Conservation (phyloP, 192 early-diverging fungal genomes). For the Obelidium mucronatum region DNA sequence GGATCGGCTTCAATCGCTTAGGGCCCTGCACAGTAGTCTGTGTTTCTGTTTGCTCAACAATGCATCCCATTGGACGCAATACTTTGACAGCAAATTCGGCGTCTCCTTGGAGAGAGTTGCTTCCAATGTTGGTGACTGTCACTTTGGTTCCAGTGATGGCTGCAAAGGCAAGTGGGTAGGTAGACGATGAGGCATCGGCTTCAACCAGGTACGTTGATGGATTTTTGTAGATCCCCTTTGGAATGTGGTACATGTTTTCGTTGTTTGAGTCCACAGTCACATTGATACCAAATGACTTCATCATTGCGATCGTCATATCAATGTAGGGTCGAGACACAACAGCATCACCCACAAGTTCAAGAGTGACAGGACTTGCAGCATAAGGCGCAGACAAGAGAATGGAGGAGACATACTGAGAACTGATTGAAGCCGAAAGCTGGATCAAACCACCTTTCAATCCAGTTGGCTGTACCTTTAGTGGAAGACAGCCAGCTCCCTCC, state of each 20-base stretch:
- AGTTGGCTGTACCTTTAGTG: constrained; percentile 81
- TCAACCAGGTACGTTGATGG: constrained; percentile 89
- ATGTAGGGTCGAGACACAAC: constrained; percentile 99
- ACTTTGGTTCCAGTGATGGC: constrained; percentile 91
- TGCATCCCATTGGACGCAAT: constrained; percentile 90
- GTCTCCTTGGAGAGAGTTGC: constrained; percentile 71
- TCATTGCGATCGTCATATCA: constrained; percentile 99
- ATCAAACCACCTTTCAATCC: constrained; percentile 89
- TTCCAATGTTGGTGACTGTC: constrained; percentile 93
- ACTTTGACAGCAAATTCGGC: constrained; percentile 92
- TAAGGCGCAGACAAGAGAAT: constrained; percentile 97
- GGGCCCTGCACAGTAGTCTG: constrained; percentile 93
- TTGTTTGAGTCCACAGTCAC: constrained; percentile 50
- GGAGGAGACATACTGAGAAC: constrained; percentile 97
- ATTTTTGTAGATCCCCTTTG: constrained; percentile 78
- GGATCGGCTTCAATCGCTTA: constrained; percentile 71
- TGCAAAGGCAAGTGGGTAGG: constrained; percentile 96
- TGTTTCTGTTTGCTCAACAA: constrained; percentile 85
- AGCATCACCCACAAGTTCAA: constrained; percentile 88
- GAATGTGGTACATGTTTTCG: constrained; percentile 84
- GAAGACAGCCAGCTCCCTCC: constrained; percentile 85
- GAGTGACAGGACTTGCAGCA: constrained; percentile 76
- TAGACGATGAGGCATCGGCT: constrained; percentile 96
- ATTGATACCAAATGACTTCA: constrained; percentile 89
- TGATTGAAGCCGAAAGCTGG: constrained; percentile 89